Evolutionary conservation across 129 eudicot genomes (phyloP).

Genomic region (Chrysanthemum seticuspe): DNA sequence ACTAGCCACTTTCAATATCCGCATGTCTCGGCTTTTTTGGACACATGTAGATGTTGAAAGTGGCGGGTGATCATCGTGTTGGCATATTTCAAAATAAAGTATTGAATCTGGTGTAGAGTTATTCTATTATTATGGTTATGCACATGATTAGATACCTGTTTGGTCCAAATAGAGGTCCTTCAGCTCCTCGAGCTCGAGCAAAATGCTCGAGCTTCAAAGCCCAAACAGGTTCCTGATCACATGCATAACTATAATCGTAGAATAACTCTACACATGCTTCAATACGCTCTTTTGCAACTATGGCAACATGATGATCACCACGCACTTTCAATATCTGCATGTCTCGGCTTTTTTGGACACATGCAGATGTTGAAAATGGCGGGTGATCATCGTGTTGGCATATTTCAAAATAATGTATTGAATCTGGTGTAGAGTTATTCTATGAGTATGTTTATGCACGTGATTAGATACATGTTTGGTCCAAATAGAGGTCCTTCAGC

Average conservation of each 20-base stretch:
- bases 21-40: no score
- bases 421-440: constrained; percentile 51
- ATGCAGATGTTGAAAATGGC: constrained; percentile 37
- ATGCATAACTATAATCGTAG: no score
- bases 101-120: constrained; percentile 69
- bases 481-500: constrained; percentile 33
- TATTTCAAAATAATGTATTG: no score
- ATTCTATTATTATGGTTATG: constrained; percentile 74
- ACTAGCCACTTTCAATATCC: no score
- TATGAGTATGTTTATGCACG: constrained; percentile 74
- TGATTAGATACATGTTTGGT: constrained; percentile 31
- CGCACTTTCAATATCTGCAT: no score
- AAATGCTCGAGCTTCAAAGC: no score
- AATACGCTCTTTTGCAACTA: no score
- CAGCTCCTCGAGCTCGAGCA: no score
- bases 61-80: constrained; percentile 85
- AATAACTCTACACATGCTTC: no score
- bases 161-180: constrained; percentile 37
- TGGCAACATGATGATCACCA: no score
- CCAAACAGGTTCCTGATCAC: no score
- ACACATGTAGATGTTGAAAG: constrained; percentile 30
- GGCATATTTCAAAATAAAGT: constrained; percentile 71
- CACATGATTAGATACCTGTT: constrained; percentile 40
- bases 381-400: no score
- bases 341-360: background rate